Evolutionary conservation across 2,329 filamentous ascomycete species (phyloP), one percentile per base, ranked within the genome.

Genomic region (Alternaria viburni): DNA sequence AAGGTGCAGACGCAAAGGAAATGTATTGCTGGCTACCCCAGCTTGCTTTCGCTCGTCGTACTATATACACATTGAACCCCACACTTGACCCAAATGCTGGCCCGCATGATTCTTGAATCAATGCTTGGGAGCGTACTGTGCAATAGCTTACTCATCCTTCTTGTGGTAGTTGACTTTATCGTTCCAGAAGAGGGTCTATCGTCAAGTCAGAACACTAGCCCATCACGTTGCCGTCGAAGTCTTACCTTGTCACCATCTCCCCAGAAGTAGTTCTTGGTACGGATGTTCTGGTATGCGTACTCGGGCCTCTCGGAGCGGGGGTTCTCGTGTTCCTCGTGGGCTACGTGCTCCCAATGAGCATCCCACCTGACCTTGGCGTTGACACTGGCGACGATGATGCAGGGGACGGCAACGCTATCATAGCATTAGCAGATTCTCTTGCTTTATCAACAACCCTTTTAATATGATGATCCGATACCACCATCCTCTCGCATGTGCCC

Each of bases 201-300:
- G 25, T 7, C 32, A 13, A 19, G 41, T 64, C 28, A 64, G 62
- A 19, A 54, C 6, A 50, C 44, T 49, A 19, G 36, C 43, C 23
- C 54, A 61, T 44, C 30, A 30, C 28, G 17, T 17, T 44, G 32
- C 6, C 47, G 30, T 6, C 13, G 26, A 54, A 11, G 7, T 7
- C 86, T 77, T 71, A 93, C 92, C 92, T 98, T 96, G 86, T 99
- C 96, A 79, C 96, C 96, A 79, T 98, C 87, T 72, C 95, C 94
- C 92, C 92, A 99, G 78, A 89, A 90, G 87, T 84, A 99, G 89
- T 97, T 97, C 90, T 96, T 97, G 81, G 89, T 88, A 81, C 96
- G 92, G 82, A 99, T 92, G 88, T 99, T 99, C 89, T 97, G 93
- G 89, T 97, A 99, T 64, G 93, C 85, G 84, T 98, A 99, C 86